Evolutionary conservation across 2,329 filamentous ascomycete genomes (phyloP).

Genomic region (Nemania sp.): DNA sequence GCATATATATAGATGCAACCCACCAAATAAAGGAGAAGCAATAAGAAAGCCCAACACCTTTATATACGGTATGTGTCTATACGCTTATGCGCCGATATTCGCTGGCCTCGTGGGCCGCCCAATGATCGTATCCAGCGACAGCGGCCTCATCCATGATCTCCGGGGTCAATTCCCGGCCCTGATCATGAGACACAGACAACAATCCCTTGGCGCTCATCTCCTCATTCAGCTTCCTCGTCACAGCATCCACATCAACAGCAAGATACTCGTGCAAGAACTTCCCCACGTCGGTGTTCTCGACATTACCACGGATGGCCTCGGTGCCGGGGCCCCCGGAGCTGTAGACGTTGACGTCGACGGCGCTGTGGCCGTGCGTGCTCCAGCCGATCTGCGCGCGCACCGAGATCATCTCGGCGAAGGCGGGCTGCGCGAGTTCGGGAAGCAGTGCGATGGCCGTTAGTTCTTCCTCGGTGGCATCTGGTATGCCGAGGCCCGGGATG

Average conservation of each 20-base stretch:
- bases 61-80: too few relatives aligned
- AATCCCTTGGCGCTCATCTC: slow-evolving; percentile 49
- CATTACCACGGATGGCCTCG: slow-evolving; percentile 74
- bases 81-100: slow-evolving; percentile 15
- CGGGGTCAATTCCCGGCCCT: too few relatives aligned
- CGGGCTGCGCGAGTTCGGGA: slow-evolving; percentile 55
- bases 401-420: slow-evolving; percentile 84
- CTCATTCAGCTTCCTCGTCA: slow-evolving; percentile 74
- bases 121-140: too few relatives aligned
- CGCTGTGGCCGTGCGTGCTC: slow-evolving; percentile 91
- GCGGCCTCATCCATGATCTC: not conserved
- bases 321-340: slow-evolving; percentile 70
- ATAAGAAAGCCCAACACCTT: too few relatives aligned
- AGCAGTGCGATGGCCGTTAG: slow-evolving; percentile 65
- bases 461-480: slow-evolving; percentile 72
- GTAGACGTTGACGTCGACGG: slow-evolving; percentile 96
- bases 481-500: slow-evolving; percentile 72
- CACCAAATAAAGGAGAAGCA: too few relatives aligned
- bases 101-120: slow-evolving; percentile 34
- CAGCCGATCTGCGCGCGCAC: slow-evolving; percentile 88
- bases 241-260: slow-evolving; percentile 72
- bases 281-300: slow-evolving; percentile 94
- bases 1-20: too few relatives aligned
- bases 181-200: too few relatives aligned
- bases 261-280: slow-evolving; percentile 80